A percentile compares a stretch with the other conserved stretches of the same genome.
phyloP scores from a whole-genome alignment of 192 early-diverging fungal genomes.

The Coemansia sp. region DNA sequence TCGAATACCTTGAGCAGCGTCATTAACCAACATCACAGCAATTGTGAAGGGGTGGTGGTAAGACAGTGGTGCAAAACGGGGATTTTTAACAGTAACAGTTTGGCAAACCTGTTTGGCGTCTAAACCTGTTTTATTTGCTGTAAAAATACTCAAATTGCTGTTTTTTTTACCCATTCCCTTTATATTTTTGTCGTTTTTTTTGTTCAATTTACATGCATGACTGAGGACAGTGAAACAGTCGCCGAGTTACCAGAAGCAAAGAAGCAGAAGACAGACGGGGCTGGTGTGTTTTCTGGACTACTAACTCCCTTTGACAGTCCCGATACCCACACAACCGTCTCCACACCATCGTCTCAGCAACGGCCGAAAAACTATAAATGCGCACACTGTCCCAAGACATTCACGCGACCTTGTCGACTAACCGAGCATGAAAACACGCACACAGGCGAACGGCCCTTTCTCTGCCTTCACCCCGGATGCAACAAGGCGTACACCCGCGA shows the following conservation, averaged over 20 bases:
- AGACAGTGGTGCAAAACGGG: no score
- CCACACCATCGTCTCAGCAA: conserved; percentile 2
- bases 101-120: no score
- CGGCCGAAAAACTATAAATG: conserved; percentile 24
- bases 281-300: not conserved
- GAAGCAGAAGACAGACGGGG: not conserved
- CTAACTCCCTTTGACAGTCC: not conserved
- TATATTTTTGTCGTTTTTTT: no score
- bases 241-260: not conserved
- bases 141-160: no score
- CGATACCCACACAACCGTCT: not conserved
- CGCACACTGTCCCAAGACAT: conserved; percentile 25
- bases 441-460: conserved; percentile 73
- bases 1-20: no score
- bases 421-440: conserved; percentile 66
- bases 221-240: not conserved
- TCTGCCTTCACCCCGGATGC: conserved; percentile 65
- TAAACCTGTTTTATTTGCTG: no score
- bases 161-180: no score
- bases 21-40: no score
- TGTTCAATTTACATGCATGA: not conserved
- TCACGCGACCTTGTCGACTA: conserved; percentile 30
- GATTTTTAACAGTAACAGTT: no score
- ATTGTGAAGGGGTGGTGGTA: no score
- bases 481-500: conserved; percentile 67